Evolutionary conservation across 179 eudicot genomes (phyloP).

Genomic region (Gypsophila paniculata): DNA sequence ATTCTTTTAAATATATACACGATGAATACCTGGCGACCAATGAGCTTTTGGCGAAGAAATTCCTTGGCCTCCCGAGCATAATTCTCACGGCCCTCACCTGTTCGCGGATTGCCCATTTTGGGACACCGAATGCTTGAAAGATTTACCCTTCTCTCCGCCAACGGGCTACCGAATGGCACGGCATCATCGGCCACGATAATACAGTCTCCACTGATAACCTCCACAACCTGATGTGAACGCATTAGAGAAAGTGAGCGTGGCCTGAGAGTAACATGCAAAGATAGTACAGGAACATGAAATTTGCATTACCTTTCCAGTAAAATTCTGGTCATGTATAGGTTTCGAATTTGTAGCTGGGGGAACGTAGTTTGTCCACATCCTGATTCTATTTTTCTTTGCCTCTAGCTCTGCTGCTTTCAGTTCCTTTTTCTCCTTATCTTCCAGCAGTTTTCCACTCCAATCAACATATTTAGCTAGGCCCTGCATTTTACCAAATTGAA

Average conservation of each 20-base stretch:
- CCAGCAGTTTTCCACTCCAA: conserved; percentile 89
- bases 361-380: conserved; percentile 80
- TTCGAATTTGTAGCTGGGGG: conserved; percentile 79
- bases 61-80: conserved; percentile 96
- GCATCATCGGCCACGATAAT: conserved; percentile 89
- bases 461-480: conserved; percentile 93
- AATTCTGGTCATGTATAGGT: conserved; percentile 91
- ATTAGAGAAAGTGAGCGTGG: conserved; percentile 3
- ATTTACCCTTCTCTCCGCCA: conserved; percentile 88
- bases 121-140: conserved; percentile 92
- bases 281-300: background rate
- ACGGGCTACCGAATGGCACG: conserved; percentile 73
- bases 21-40: conserved; percentile 74
- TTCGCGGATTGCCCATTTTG: conserved; percentile 73
- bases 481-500: conserved; percentile 32
- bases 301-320: conserved; percentile 79
- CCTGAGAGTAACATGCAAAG: conserved; percentile 4
- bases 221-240: conserved; percentile 61
- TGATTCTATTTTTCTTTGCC: conserved; percentile 71
- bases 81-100: conserved; percentile 53
- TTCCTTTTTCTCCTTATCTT: conserved; percentile 58
- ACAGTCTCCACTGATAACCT: conserved; percentile 94
- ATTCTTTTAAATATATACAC: background rate
- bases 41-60: conserved; percentile 70
- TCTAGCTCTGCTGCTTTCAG: conserved; percentile 79